phyloP scores from a whole-genome alignment of 495 filamentous ascomycete genomes.

The Penicillium arizonense region DNA sequence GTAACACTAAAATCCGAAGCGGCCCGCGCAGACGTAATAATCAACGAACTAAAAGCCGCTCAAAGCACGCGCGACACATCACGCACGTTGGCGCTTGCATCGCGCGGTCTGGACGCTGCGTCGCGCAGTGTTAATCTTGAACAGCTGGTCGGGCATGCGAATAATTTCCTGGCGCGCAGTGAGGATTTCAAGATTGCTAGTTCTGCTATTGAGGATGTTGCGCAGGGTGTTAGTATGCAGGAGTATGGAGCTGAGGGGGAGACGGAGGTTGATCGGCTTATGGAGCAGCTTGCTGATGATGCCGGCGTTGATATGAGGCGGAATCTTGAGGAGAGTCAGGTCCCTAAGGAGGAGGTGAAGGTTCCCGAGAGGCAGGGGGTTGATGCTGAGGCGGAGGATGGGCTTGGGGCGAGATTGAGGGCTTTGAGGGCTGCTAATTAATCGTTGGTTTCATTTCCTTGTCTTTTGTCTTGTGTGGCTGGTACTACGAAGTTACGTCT shows the following conservation, averaged over 20 bases:
- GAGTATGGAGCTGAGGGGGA: conserved; percentile 49
- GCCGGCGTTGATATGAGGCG: conserved; percentile 45
- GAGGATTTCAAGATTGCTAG: conserved; percentile 51
- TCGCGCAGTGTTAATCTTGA: conserved; percentile 47
- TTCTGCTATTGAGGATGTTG: conserved; percentile 46
- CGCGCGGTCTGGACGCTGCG: conserved; percentile 43
- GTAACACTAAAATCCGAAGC: conserved; percentile 46
- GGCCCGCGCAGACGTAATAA: conserved; percentile 48
- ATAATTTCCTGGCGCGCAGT: conserved; percentile 45
- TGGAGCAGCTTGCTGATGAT: conserved; percentile 50
- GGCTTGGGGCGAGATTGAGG: conserved; percentile 39
- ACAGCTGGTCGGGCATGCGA: conserved; percentile 42
- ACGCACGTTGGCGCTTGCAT: conserved; percentile 42
- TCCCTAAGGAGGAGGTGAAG: conserved; percentile 40
- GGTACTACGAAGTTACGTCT: too few species aligned
- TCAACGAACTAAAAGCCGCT: conserved; percentile 50
- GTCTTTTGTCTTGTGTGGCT: too few species aligned
- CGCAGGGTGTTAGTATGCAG: conserved; percentile 45
- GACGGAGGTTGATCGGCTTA: conserved; percentile 44
- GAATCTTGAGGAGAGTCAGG: conserved; percentile 38
- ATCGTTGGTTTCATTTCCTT: too few species aligned
- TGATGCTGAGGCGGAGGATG: conserved; percentile 43
- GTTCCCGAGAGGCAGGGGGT: conserved; percentile 26
- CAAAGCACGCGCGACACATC: conserved; percentile 49
- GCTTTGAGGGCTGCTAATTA: conserved; percentile 43